phyloP scores from a whole-genome alignment of 768 basidiomycete genomes.

The Hysterangium stoloniferum region DNA sequence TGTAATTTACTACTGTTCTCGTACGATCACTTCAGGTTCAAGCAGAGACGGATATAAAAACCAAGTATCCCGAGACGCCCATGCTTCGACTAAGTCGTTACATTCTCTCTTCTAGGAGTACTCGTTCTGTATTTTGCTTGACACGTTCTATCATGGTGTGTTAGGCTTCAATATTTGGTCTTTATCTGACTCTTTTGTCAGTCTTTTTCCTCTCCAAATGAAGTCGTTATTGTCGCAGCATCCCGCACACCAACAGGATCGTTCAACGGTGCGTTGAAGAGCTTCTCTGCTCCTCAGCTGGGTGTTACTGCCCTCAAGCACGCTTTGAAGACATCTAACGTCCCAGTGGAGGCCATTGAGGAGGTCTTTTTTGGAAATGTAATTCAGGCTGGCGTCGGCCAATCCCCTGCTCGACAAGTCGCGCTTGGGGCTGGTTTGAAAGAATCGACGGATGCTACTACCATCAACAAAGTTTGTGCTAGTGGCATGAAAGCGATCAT shows the following conservation, averaged over 20 bases:
- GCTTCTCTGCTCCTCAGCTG: slow-evolving; percentile 85
- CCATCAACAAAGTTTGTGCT: slow-evolving; percentile 99
- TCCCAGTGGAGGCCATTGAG: slow-evolving; percentile 79
- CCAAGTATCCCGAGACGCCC: not conserved
- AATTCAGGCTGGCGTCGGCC: slow-evolving; percentile 94
- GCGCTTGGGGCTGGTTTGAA: slow-evolving; percentile 85
- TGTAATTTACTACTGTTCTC: no score
- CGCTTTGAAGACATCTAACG: slow-evolving; percentile 71
- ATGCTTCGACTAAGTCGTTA: slow-evolving; percentile 11
- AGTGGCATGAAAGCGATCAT: slow-evolving; percentile 95
- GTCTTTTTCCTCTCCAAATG: slow-evolving; percentile 42
- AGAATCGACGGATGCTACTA: slow-evolving; percentile 87
- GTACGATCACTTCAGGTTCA: slow-evolving; percentile 4
- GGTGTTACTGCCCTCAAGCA: slow-evolving; percentile 85
- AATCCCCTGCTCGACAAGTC: slow-evolving; percentile 97
- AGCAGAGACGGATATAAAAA: slow-evolving; percentile 5
- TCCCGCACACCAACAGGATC: slow-evolving; percentile 92
- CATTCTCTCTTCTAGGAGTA: slow-evolving; percentile 9
- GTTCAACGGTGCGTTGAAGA: slow-evolving; percentile 83
- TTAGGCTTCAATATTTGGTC: not conserved
- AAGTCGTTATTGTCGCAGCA: slow-evolving; percentile 91
- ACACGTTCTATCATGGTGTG: slow-evolving; percentile 17
- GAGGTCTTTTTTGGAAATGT: slow-evolving; percentile 98
- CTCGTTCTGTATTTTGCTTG: slow-evolving; percentile 7
- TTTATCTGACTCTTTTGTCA: slow-evolving; percentile 8